A percentile compares a stretch with the other conserved stretches of the same genome.
Evolutionary conservation across 306 rosid genomes (phyloP).

Genomic region (Calophaca sinica): DNA sequence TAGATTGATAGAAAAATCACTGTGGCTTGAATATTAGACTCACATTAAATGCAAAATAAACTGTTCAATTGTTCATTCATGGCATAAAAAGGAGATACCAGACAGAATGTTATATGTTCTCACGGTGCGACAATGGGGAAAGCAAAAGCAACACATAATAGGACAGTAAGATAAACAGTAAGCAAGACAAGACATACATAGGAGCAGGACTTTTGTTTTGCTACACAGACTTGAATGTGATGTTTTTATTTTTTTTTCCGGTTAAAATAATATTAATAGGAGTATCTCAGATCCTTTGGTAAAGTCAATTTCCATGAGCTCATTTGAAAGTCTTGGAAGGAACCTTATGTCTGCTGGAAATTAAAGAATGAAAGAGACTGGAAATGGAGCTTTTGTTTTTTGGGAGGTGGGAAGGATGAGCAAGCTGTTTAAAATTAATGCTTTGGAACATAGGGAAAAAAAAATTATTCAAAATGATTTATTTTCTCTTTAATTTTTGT

Average conservation of each 20-base stretch:
- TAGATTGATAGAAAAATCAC: slow-evolving; percentile 14
- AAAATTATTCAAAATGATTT: background rate
- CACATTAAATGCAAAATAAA: slow-evolving; percentile 46
- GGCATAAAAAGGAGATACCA: slow-evolving; percentile 55
- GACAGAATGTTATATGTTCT: slow-evolving; percentile 52
- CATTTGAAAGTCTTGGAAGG: slow-evolving; percentile 37
- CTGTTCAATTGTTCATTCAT: slow-evolving; percentile 49
- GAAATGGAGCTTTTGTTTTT: slow-evolving; percentile 36
- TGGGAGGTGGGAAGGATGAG: slow-evolving; percentile 18
- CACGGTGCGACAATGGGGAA: slow-evolving; percentile 44
- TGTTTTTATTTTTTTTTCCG: slow-evolving; percentile 27
- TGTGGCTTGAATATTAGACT: slow-evolving; percentile 10
- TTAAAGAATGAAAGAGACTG: slow-evolving; percentile 46
- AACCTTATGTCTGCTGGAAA: slow-evolving; percentile 38
- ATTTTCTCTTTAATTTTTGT: background rate
- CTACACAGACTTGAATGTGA: slow-evolving; percentile 53
- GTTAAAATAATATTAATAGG: slow-evolving; percentile 24
- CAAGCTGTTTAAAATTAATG: slow-evolving; percentile 11
- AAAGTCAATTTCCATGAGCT: slow-evolving; percentile 44
- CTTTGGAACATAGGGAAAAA: background rate
- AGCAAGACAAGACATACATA: slow-evolving; percentile 46
- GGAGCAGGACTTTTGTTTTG: slow-evolving; percentile 44
- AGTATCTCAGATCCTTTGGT: slow-evolving; percentile 46
- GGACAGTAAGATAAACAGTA: slow-evolving; percentile 49
- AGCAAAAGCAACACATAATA: slow-evolving; percentile 42